Conservation (phyloP, 179 eudicot species). For the Carnegiea gigantea region DNA sequence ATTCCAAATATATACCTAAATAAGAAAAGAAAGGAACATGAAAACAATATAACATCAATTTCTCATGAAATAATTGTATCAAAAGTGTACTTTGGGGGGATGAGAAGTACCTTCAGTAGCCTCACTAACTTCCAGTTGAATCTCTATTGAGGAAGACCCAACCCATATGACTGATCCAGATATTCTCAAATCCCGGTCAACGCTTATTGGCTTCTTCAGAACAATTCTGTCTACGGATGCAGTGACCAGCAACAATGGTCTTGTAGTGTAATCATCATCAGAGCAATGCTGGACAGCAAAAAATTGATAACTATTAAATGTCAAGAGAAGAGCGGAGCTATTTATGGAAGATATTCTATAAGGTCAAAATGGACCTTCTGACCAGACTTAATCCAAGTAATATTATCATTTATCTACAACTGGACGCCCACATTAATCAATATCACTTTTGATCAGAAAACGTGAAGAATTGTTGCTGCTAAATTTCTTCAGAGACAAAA, state of each 20-base stretch:
- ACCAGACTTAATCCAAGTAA: not conserved
- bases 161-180: constrained; percentile 97
- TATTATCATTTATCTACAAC: not conserved
- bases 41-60: not conserved
- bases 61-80: not conserved
- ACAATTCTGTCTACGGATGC: constrained; percentile 97
- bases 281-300: constrained; percentile 73
- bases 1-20: constrained; percentile 3
- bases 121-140: constrained; percentile 85
- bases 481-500: not conserved
- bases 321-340: not conserved
- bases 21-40: not conserved
- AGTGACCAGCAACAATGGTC: constrained; percentile 85
- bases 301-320: constrained; percentile 7
- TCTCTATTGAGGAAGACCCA: constrained; percentile 89
- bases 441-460: not conserved
- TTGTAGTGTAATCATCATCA: constrained; percentile 83
- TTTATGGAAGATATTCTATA: not conserved
- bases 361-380: not conserved
- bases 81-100: not conserved
- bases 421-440: not conserved
- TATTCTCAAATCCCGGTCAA: constrained; percentile 69
- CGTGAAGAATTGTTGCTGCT: not conserved
- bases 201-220: constrained; percentile 82
- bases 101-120: constrained; percentile 41